Evolutionary conservation across 345 rosid species (phyloP).

Genomic region (Gossypium rotundifolium): DNA sequence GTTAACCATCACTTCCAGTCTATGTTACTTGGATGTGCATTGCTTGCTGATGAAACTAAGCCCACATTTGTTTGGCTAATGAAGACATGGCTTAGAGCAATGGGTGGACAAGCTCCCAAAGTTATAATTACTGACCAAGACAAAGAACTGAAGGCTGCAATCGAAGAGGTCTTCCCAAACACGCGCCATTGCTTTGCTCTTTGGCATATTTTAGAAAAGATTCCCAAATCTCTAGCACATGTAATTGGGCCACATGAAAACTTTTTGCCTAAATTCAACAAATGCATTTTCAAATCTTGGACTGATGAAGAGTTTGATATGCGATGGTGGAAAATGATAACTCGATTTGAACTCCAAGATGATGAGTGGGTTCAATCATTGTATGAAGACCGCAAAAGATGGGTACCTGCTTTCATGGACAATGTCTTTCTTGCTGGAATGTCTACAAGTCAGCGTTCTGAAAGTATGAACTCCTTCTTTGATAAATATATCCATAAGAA

Average conservation of each 20-base stretch:
- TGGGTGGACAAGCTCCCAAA: slow-evolving; percentile 38
- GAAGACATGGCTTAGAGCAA: slow-evolving; percentile 45
- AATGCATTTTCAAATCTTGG: slow-evolving; percentile 67
- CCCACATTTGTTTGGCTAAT: slow-evolving; percentile 36
- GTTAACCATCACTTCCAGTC: slow-evolving; percentile 43
- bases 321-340: slow-evolving; percentile 66
- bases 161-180: slow-evolving; percentile 37
- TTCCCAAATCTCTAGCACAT: slow-evolving; percentile 35
- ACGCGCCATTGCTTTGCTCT: slow-evolving; percentile 36
- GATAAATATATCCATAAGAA: slow-evolving; percentile 61
- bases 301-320: slow-evolving; percentile 41
- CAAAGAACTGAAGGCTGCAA: slow-evolving; percentile 28
- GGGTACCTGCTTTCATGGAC: slow-evolving; percentile 53
- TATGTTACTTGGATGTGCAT: slow-evolving; percentile 40
- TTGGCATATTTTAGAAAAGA: slow-evolving; percentile 43
- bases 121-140: slow-evolving; percentile 44
- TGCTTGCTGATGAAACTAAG: slow-evolving; percentile 40
- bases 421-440: slow-evolving; percentile 51
- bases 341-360: slow-evolving; percentile 46
- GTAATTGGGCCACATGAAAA: slow-evolving; percentile 41
- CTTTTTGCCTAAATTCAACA: slow-evolving; percentile 50
- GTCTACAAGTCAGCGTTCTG: slow-evolving; percentile 52
- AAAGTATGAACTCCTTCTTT: slow-evolving; percentile 51
- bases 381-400: slow-evolving; percentile 49
- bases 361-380: slow-evolving; percentile 50